A percentile compares a stretch with the other conserved stretches of the same genome.
Conservation (phyloP, 306 rosid genomes). For the Cucurbita ficifolia region DNA sequence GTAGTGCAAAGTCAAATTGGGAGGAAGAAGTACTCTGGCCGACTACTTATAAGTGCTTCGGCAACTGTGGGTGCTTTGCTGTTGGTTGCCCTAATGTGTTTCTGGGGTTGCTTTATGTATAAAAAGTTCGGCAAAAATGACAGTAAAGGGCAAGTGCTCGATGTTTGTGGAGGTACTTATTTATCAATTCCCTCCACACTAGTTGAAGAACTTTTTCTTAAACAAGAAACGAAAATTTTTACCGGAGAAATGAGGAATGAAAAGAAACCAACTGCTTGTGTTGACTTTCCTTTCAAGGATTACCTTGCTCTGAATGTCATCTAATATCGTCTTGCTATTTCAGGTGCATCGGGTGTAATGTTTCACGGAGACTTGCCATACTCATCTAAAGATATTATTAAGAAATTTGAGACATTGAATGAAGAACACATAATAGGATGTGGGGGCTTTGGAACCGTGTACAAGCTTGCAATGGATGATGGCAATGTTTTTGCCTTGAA, state of each 20-base stretch:
- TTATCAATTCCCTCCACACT: neutral
- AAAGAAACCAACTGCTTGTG: too few species aligned
- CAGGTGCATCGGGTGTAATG: slow-evolving; percentile 94
- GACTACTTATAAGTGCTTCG: slow-evolving; percentile 88
- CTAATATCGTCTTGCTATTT: slow-evolving; percentile 14
- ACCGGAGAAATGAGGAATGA: too few species aligned
- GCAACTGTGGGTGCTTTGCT: slow-evolving; percentile 98
- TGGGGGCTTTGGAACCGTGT: slow-evolving; percentile 93
- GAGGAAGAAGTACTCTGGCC: slow-evolving; percentile 78
- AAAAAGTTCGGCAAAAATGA: slow-evolving; percentile 82
- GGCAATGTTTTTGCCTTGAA: slow-evolving; percentile 90
- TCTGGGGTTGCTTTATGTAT: slow-evolving; percentile 98
- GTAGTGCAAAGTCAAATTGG: slow-evolving; percentile 48
- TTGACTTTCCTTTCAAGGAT: too few species aligned
- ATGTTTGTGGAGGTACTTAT: slow-evolving; percentile 73
- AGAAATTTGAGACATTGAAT: slow-evolving; percentile 83
- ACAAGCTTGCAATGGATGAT: slow-evolving; percentile 97
- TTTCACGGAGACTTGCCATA: slow-evolving; percentile 99
- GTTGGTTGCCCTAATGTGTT: slow-evolving; percentile 98
- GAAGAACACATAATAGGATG: slow-evolving; percentile 82
- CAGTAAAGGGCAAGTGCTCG: slow-evolving; percentile 49
- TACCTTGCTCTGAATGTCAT: slow-evolving; percentile 11
- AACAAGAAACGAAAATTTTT: too few species aligned
- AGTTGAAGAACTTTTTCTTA: neutral
- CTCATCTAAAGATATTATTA: slow-evolving; percentile 86